Conservation (phyloP, 371 early-diverging fungal species). For the Blastocladiella emersonii region DNA sequence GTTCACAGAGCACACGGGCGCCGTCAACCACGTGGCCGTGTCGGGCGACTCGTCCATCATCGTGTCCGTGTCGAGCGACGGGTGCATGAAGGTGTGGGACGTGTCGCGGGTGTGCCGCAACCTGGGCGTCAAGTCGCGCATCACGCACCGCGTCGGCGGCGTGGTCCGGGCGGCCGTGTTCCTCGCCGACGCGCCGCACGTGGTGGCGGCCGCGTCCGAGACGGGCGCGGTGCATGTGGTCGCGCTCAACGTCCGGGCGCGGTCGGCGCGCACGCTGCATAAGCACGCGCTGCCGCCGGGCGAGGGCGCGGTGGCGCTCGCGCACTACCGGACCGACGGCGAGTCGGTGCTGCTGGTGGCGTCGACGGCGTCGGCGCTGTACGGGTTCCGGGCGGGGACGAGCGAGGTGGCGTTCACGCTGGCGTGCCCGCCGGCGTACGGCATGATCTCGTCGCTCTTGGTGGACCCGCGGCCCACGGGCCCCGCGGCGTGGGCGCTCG, state of each 20-base stretch:
- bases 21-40: conserved; percentile 56
- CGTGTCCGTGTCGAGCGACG: conserved; percentile 32
- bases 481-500: conserved; percentile 46
- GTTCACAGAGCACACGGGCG: conserved; percentile 65
- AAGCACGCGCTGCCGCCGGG: neutral
- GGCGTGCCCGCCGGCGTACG: neutral
- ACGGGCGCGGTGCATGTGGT: neutral
- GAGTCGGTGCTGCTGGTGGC: neutral
- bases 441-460: conserved; percentile 46
- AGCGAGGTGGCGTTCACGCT: neutral
- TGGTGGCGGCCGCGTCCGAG: neutral
- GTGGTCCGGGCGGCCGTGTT: too few species aligned
- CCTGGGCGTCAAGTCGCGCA: neutral
- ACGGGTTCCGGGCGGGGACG: neutral
- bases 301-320: neutral
- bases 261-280: neutral
- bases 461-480: conserved; percentile 38
- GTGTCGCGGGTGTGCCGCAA: conserved; percentile 1
- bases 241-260: neutral
- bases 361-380: neutral
- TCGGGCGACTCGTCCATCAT: conserved; percentile 29
- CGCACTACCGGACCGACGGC: neutral
- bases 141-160: neutral
- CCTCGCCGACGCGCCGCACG: neutral
- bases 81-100: conserved; percentile 38